These are phyloP conservation scores for Geranomyces variabilis DNA, from an alignment of 192 early-diverging fungal species.

Conservation along the genomic window DNA sequence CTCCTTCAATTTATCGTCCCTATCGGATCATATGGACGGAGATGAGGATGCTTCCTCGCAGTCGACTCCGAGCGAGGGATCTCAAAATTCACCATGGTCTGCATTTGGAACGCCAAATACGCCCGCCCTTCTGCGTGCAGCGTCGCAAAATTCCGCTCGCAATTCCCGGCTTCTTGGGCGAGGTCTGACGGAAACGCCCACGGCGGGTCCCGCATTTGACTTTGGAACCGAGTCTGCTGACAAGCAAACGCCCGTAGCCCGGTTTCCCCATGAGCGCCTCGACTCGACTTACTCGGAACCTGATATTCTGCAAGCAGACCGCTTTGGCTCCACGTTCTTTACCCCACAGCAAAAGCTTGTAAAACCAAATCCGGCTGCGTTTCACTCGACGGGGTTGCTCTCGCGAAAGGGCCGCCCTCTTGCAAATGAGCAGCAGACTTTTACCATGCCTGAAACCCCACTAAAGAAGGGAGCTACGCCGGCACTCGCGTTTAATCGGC, in stretches of 20 bases:
- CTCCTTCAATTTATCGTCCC: slow-evolving; percentile 13
- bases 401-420: slow-evolving; percentile 38
- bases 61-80: background rate
- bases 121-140: background rate
- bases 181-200: no score
- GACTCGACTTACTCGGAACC: slow-evolving; percentile 26
- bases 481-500: background rate
- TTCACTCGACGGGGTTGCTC: slow-evolving; percentile 48
- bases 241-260: background rate
- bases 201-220: no score
- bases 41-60: slow-evolving; percentile 2
- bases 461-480: slow-evolving; percentile 32
- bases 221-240: no score
- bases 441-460: slow-evolving; percentile 42
- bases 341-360: slow-evolving; percentile 41
- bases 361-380: slow-evolving; percentile 43
- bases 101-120: background rate
- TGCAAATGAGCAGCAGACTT: background rate
- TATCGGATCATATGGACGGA: slow-evolving; percentile 19
- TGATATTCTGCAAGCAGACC: slow-evolving; percentile 19
- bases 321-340: slow-evolving; percentile 20
- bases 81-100: background rate
- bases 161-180: no score
- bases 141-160: background rate
- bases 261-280: slow-evolving; percentile 20